These are phyloP conservation scores for Elsinoe australis DNA, from an alignment of 2,329 filamentous ascomycete species.

Conservation along the genomic window DNA sequence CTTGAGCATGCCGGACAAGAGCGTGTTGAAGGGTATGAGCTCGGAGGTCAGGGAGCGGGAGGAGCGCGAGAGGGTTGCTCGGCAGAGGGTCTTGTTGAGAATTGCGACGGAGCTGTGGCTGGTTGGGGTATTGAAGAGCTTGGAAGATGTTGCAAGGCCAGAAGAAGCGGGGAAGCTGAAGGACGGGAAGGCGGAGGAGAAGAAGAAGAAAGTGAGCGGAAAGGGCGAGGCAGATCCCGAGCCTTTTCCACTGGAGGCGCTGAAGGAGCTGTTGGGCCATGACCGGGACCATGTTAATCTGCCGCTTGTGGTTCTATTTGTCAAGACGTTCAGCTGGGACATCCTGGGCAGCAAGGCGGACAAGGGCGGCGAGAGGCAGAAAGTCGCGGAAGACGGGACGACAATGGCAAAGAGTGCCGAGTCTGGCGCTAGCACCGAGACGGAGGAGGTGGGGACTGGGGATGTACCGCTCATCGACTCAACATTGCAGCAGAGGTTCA, in stretches of 20 bases:
- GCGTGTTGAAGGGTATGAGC: constrained; percentile 66
- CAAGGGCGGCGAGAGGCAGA: constrained; percentile 71
- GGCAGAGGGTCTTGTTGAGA: constrained; percentile 77
- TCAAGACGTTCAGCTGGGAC: constrained; percentile 95
- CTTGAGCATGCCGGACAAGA: constrained; percentile 82
- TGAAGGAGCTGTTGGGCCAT: constrained; percentile 91
- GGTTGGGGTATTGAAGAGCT: constrained; percentile 74
- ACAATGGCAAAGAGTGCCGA: constrained; percentile 47
- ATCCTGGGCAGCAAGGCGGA: constrained; percentile 70
- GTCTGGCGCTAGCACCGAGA: constrained; percentile 44
- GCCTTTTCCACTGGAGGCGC: constrained; percentile 91
- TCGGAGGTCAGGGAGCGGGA: constrained; percentile 85
- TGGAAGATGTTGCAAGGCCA: constrained; percentile 60
- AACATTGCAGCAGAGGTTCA: constrained; percentile 78
- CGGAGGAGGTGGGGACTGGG: constrained; percentile 42
- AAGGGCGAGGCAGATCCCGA: constrained; percentile 64
- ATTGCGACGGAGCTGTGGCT: constrained; percentile 96
- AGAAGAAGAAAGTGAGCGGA: constrained; percentile 49
- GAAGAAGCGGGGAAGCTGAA: constrained; percentile 57
- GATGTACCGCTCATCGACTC: constrained; percentile 68
- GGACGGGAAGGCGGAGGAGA: constrained; percentile 49
- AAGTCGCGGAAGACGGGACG: constrained; percentile 70
- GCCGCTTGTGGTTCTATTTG: constrained; percentile 85
- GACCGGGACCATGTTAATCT: constrained; percentile 89
- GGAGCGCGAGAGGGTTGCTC: constrained; percentile 82